phyloP scores from a whole-genome alignment of 257 asterid species.

The Prunella vulgaris region DNA sequence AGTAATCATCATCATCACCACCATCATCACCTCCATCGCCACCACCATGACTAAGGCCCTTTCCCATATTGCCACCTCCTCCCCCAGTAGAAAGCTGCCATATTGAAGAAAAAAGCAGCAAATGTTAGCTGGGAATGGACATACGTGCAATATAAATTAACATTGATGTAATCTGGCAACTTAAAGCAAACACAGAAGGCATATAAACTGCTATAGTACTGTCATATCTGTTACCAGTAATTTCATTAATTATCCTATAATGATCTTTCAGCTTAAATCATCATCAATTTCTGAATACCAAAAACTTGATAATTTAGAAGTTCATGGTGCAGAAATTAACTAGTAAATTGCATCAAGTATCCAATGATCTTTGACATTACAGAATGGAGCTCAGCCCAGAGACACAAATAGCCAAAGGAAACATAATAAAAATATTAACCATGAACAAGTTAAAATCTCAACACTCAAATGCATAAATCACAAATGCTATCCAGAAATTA shows the following conservation, averaged over 20 bases:
- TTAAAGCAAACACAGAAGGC: background rate
- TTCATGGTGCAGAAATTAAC: background rate
- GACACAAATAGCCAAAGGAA: background rate
- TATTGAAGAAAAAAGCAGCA: constrained; percentile 7
- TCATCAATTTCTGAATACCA: background rate
- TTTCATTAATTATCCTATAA: background rate
- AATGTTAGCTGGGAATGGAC: background rate
- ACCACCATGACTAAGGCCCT: constrained; percentile 81
- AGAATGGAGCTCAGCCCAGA: background rate
- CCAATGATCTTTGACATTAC: background rate
- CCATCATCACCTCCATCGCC: constrained; percentile 99
- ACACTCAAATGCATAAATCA: constrained; percentile 14
- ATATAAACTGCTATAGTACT: background rate
- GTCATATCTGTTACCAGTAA: background rate
- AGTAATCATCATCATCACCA: constrained; percentile 99
- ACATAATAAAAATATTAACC: background rate
- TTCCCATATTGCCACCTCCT: constrained; percentile 90
- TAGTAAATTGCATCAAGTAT: constrained; percentile 5
- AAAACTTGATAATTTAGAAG: background rate
- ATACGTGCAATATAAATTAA: background rate
- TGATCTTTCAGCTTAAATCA: background rate
- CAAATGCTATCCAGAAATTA: background rate
- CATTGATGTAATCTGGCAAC: background rate
- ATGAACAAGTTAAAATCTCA: constrained; percentile 7
- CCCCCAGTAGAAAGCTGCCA: constrained; percentile 83